Conservation (phyloP, 1,284 basidiomycete genomes). For the Coniferiporia weirii region DNA sequence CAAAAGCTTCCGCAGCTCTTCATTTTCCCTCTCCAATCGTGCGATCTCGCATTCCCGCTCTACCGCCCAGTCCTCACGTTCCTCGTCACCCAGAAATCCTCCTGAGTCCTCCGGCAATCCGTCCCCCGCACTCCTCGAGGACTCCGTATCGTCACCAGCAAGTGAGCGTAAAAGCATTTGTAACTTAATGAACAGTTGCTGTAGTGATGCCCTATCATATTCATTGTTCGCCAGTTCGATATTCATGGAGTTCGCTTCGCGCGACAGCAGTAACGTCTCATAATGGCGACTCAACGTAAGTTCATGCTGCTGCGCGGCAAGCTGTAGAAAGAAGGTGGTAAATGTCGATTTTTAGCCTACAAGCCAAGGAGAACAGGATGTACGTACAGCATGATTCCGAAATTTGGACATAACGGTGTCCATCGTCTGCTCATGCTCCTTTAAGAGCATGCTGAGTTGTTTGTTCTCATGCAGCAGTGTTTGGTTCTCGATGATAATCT, state of each 20-base stretch:
- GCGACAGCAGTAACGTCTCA: slow-evolving; percentile 74
- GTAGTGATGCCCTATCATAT: slow-evolving; percentile 50
- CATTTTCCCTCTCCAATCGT: slow-evolving; percentile 78
- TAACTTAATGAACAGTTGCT: slow-evolving; percentile 67
- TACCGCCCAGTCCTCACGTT: slow-evolving; percentile 71
- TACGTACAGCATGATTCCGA: slow-evolving; percentile 82
- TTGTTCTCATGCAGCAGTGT: slow-evolving; percentile 90
- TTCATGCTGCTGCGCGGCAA: slow-evolving; percentile 90
- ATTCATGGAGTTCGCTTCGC: slow-evolving; percentile 60
- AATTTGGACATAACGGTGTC: slow-evolving; percentile 98
- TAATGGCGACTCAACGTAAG: slow-evolving; percentile 88
- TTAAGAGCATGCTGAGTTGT: slow-evolving; percentile 81
- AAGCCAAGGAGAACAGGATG: not conserved
- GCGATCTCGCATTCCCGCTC: slow-evolving; percentile 82
- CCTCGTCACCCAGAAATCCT: slow-evolving; percentile 34
- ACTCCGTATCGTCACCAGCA: slow-evolving; percentile 56
- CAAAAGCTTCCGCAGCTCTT: slow-evolving; percentile 64
- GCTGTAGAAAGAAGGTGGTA: slow-evolving; percentile 33
- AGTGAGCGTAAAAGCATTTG: slow-evolving; percentile 69
- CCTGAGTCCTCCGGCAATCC: slow-evolving; percentile 32
- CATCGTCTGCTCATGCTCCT: slow-evolving; percentile 93
- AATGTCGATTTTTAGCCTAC: not conserved
- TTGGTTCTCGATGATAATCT: slow-evolving; percentile 92
- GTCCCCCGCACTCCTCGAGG: slow-evolving; percentile 25
- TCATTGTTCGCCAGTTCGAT: slow-evolving; percentile 56